Evolutionary conservation across 805 yeast genomes (phyloP).

Genomic region (Barnettozyma pratensis): DNA sequence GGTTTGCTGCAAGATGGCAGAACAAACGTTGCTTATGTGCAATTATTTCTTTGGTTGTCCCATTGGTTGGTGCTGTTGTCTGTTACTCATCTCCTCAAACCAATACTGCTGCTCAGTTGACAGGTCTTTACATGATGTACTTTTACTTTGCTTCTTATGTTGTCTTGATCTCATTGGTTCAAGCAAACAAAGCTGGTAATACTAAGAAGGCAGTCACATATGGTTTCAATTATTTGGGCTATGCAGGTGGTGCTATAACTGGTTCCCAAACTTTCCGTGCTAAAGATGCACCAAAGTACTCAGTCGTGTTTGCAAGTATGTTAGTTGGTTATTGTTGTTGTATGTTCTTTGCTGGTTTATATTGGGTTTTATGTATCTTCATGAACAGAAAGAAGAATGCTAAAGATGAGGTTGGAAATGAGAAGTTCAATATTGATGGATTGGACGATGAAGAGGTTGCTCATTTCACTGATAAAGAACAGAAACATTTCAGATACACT

Average conservation of each 20-base stretch:
- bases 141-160: slow-evolving; percentile 30
- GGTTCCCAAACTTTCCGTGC: slow-evolving; percentile 46
- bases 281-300: slow-evolving; percentile 36
- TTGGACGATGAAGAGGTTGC: slow-evolving; percentile 32
- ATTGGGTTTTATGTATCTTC: slow-evolving; percentile 27
- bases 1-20: slow-evolving; percentile 28
- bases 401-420: slow-evolving; percentile 12
- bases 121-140: slow-evolving; percentile 30
- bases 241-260: slow-evolving; percentile 38
- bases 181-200: slow-evolving; percentile 43
- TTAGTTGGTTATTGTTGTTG: slow-evolving; percentile 37
- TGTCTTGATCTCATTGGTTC: slow-evolving; percentile 27
- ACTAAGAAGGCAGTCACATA: slow-evolving; percentile 36
- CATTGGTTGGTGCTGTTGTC: slow-evolving; percentile 25
- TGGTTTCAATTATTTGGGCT: slow-evolving; percentile 33
- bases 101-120: slow-evolving; percentile 26
- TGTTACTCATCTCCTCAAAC: slow-evolving; percentile 21
- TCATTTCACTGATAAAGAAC: slow-evolving; percentile 35
- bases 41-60: slow-evolving; percentile 23
- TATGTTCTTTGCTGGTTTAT: slow-evolving; percentile 30
- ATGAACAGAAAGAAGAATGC: slow-evolving; percentile 28
- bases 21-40: slow-evolving; percentile 26
- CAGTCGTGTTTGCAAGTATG: slow-evolving; percentile 40
- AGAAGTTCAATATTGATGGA: slow-evolving; percentile 16
- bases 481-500: slow-evolving; percentile 31